Evolutionary conservation across 768 basidiomycete species (phyloP).

Genomic region (Tulasnella sp.): DNA sequence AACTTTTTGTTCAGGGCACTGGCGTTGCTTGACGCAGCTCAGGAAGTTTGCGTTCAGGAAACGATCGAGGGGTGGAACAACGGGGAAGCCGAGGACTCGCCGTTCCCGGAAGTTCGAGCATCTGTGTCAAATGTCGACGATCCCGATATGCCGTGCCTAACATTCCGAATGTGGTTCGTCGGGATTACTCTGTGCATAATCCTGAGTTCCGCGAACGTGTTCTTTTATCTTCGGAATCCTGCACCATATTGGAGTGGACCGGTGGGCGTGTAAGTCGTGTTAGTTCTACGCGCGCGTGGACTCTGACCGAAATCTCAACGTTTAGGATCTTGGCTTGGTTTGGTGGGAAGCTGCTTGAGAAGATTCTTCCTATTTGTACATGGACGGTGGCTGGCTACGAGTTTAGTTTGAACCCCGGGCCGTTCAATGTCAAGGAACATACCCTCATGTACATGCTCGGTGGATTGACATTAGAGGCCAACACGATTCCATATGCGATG

Average conservation of each 20-base stretch:
- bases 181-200: slow-evolving; percentile 58
- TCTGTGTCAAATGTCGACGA: slow-evolving; percentile 98
- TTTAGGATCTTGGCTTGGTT: slow-evolving; percentile 74
- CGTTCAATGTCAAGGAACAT: slow-evolving; percentile 98
- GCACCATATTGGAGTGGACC: slow-evolving; percentile 79
- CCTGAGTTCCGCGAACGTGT: slow-evolving; percentile 71
- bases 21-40: not conserved
- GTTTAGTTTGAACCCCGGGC: slow-evolving; percentile 85
- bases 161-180: slow-evolving; percentile 88
- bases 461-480: slow-evolving; percentile 44
- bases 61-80: not conserved
- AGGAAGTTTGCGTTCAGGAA: not conserved
- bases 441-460: slow-evolving; percentile 92
- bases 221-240: slow-evolving; percentile 92
- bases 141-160: slow-evolving; percentile 95
- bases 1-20: not conserved
- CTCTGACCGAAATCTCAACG: not conserved
- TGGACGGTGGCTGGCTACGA: slow-evolving; percentile 48
- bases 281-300: not conserved
- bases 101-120: slow-evolving; percentile 93
- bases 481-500: slow-evolving; percentile 54
- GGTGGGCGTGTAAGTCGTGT: slow-evolving; percentile 53
- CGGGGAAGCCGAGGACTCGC: slow-evolving; percentile 78
- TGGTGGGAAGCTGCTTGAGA: slow-evolving; percentile 81
- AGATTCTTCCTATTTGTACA: slow-evolving; percentile 70